Conservation (phyloP, 1,139 yeast genomes). For the Taphrina confusa region DNA sequence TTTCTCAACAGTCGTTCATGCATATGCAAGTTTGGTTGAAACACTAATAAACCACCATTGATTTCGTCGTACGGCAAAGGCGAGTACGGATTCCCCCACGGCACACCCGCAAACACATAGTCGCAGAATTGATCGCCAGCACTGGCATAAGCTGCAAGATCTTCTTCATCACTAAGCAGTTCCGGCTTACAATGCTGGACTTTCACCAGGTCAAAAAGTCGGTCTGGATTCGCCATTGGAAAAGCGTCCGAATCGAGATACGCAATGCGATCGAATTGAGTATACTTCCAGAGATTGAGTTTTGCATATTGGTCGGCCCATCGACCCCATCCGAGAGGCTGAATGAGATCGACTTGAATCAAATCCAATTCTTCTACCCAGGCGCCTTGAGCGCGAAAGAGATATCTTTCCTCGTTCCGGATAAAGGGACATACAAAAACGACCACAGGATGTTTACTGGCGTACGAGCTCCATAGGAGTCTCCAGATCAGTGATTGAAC, state of each 20-base stretch:
- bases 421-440: constrained; percentile 18
- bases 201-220: constrained; percentile 48
- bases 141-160: background rate
- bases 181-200: constrained; percentile 2
- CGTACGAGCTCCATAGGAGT: constrained; percentile 7
- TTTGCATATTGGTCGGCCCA: constrained; percentile 41
- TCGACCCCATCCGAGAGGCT: constrained; percentile 1
- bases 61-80: background rate
- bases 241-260: constrained; percentile 83
- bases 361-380: constrained; percentile 6
- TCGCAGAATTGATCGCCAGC: constrained; percentile 10
- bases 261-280: constrained; percentile 61
- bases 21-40: constrained; percentile 1
- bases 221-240: constrained; percentile 55
- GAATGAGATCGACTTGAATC: background rate
- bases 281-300: constrained; percentile 59
- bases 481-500: constrained; percentile 14
- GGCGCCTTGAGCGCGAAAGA: constrained; percentile 18
- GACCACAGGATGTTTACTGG: constrained; percentile 9
- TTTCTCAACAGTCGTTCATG: background rate
- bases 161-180: background rate
- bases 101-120: constrained; percentile 15
- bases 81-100: background rate
- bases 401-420: background rate
- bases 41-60: background rate